phyloP scores from a whole-genome alignment of 2,329 filamentous ascomycete genomes.

The Botrytis aclada region DNA sequence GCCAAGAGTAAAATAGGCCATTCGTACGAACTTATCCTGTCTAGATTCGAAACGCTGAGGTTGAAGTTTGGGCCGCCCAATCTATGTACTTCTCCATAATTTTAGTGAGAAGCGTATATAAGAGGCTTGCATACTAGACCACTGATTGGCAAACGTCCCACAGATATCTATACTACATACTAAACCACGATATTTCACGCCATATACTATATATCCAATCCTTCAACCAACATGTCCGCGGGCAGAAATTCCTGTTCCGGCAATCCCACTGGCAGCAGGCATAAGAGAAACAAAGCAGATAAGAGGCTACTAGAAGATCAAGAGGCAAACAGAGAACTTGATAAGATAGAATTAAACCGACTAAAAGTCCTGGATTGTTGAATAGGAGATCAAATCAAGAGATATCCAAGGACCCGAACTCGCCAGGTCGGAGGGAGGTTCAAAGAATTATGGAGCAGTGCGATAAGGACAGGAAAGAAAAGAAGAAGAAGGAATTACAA shows the following conservation, averaged over 20 bases:
- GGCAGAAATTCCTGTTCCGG: background rate
- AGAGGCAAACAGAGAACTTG: background rate
- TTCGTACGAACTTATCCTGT: background rate
- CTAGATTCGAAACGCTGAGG: background rate
- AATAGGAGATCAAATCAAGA: too few relatives aligned
- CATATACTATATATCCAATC: background rate
- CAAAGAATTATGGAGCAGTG: rapidly evolving
- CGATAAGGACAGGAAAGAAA: rapidly evolving
- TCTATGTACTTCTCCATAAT: background rate
- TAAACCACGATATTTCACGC: background rate
- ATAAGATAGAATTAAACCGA: too few relatives aligned
- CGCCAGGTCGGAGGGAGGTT: rapidly evolving
- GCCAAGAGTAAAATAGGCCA: background rate
- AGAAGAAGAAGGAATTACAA: background rate
- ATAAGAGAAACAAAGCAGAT: background rate
- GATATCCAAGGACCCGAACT: background rate
- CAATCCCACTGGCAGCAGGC: background rate
- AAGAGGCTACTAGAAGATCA: background rate
- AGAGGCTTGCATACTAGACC: background rate
- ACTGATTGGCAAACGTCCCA: background rate
- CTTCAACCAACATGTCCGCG: background rate
- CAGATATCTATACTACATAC: background rate
- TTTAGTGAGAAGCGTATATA: background rate
- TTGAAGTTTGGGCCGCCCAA: background rate
- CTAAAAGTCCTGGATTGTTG: background rate